Evolutionary conservation across 331 rosid genomes (phyloP).

Genomic region (Spiraea crenata): DNA sequence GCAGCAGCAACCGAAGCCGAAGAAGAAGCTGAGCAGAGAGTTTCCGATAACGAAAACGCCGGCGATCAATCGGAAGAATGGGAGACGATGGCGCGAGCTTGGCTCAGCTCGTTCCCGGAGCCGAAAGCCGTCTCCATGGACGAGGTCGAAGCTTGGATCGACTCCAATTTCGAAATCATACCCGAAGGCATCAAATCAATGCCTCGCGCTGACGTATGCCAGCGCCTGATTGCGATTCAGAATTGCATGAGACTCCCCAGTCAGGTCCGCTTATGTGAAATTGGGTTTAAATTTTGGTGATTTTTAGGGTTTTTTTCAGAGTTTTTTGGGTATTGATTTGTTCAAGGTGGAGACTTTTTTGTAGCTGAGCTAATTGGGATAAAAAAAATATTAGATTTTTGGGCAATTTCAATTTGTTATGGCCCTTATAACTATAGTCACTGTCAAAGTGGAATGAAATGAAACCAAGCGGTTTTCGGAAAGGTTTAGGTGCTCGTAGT

Average conservation of each 20-base stretch:
- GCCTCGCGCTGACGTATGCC: conserved; percentile 85
- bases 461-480: not conserved
- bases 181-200: conserved; percentile 77
- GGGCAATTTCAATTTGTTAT: not conserved
- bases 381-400: not conserved
- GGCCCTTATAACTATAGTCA: too few relatives aligned
- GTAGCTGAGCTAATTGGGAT: not conserved
- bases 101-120: conserved; percentile 79
- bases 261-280: conserved; percentile 30
- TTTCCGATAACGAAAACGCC: conserved; percentile 33
- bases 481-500: not conserved
- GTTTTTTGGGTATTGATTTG: too few relatives aligned
- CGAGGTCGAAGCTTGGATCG: conserved; percentile 93
- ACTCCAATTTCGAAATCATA: conserved; percentile 60
- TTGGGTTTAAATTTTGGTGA: conserved; percentile 2
- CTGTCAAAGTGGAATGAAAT: too few relatives aligned
- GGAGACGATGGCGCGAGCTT: conserved; percentile 98
- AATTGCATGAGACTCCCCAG: conserved; percentile 67
- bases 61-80: conserved; percentile 69
- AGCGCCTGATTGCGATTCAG: conserved; percentile 78
- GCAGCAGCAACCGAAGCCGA: conserved; percentile 2
- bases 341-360: not conserved
- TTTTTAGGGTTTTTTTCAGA: not conserved
- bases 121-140: conserved; percentile 73
- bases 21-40: conserved; percentile 22